Conservation (phyloP, 805 yeast species). For the Starmera quercuum region DNA sequence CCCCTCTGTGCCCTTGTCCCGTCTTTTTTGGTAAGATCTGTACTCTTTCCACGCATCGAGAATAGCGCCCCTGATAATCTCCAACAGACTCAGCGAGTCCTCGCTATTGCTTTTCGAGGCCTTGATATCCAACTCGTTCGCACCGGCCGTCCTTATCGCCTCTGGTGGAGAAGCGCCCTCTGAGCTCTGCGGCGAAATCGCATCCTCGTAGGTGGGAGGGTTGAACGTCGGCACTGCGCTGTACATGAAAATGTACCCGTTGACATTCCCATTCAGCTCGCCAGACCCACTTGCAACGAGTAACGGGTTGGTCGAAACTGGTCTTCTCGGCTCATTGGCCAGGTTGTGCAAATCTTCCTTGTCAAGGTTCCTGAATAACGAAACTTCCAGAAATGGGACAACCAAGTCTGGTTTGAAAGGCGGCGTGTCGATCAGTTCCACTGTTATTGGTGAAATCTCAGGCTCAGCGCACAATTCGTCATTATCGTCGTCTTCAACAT, state of each 20-base stretch:
- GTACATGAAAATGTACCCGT: constrained; percentile 66
- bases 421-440: constrained; percentile 72
- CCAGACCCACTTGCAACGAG: constrained; percentile 75
- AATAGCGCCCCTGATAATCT: constrained; percentile 47
- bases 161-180: background rate
- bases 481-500: constrained; percentile 1
- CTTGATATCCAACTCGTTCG: background rate
- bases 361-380: constrained; percentile 54
- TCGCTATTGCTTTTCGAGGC: constrained; percentile 2
- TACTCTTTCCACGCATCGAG: constrained; percentile 72
- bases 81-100: constrained; percentile 18
- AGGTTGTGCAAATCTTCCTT: constrained; percentile 51
- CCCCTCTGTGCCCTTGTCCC: constrained; percentile 61
- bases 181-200: background rate
- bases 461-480: constrained; percentile 35
- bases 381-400: constrained; percentile 71
- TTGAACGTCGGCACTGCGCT: constrained; percentile 55
- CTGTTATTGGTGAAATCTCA: constrained; percentile 46
- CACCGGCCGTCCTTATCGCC: background rate
- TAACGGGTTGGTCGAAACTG: constrained; percentile 58
- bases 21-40: constrained; percentile 41
- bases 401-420: constrained; percentile 57
- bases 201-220: constrained; percentile 50
- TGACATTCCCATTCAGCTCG: constrained; percentile 67
- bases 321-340: constrained; percentile 54